Conservation (phyloP, 2,329 filamentous ascomycete species). For the Colletotrichum simmondsii region DNA sequence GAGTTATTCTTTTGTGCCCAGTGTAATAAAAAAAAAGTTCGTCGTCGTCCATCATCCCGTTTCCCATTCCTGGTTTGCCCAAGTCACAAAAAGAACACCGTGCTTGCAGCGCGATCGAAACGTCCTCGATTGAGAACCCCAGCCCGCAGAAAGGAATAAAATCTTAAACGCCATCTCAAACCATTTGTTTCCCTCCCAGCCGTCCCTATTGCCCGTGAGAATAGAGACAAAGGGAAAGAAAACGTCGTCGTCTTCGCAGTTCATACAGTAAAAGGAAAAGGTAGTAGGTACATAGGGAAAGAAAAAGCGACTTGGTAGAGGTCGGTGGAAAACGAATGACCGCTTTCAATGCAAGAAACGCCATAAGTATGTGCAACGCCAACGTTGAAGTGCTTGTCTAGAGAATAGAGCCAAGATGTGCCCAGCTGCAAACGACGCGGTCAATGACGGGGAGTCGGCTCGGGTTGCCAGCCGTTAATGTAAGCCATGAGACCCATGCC, state of each 20-base stretch:
- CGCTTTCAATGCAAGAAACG: constrained; percentile 33
- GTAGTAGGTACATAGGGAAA: constrained; percentile 31
- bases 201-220: constrained; percentile 22
- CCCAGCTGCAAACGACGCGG: not conserved
- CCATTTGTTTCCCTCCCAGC: constrained; percentile 15
- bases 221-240: constrained; percentile 23
- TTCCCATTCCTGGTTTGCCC: constrained; percentile 18
- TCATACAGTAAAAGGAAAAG: constrained; percentile 22
- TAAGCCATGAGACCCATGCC: constrained; percentile 89
- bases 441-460: constrained; percentile 49
- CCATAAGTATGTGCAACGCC: constrained; percentile 31
- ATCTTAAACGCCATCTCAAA: constrained; percentile 3
- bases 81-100: constrained; percentile 23
- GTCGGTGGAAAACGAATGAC: constrained; percentile 27
- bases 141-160: not conserved
- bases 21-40: not conserved
- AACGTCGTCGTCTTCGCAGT: not conserved
- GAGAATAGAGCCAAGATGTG: constrained; percentile 8
- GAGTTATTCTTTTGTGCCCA: constrained; percentile 23
- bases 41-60: constrained; percentile 29
- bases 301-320: constrained; percentile 1
- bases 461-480: constrained; percentile 81
- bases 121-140: not conserved
- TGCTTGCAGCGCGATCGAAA: constrained; percentile 19
- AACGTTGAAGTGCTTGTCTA: constrained; percentile 23